A percentile compares a stretch with the other conserved stretches of the same genome.
Conservation (phyloP, 2,329 filamentous ascomycete species). For the Calonectria ilicicola region DNA sequence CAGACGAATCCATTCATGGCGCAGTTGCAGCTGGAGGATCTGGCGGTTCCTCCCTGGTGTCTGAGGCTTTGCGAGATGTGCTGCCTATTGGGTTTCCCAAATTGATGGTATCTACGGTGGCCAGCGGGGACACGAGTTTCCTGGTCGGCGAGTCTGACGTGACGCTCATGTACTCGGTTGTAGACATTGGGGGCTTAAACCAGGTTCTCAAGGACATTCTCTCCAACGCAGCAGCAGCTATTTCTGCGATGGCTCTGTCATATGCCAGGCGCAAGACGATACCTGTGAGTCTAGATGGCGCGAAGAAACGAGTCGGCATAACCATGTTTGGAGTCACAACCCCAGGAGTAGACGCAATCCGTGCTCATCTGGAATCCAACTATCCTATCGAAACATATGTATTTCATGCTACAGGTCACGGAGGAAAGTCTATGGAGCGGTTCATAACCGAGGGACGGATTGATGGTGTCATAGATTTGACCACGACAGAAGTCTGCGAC, state of each 20-base stretch:
- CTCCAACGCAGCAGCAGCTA: not conserved
- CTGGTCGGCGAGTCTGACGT: not conserved
- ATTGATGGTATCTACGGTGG: not conserved
- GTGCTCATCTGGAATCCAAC: not conserved
- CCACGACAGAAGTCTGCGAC: constrained; percentile 4
- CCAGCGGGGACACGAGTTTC: constrained; percentile 7
- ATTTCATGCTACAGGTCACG: not conserved
- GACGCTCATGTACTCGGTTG: constrained; percentile 9
- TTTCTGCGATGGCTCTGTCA: not conserved
- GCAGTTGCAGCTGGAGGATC: not conserved
- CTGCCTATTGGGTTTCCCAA: not conserved
- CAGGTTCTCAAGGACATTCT: not conserved
- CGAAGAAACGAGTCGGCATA: not conserved
- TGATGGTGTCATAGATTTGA: not conserved
- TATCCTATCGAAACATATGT: not conserved
- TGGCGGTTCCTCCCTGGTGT: not conserved
- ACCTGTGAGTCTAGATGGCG: not conserved
- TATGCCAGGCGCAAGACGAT: not conserved
- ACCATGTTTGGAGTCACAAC: constrained; percentile 2
- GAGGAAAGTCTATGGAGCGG: not conserved
- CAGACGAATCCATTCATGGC: not conserved
- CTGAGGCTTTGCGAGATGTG: not conserved
- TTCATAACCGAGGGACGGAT: not conserved
- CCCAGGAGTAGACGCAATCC: not conserved
- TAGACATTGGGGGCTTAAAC: constrained; percentile 5